phyloP scores from a whole-genome alignment of 139 green algal genomes.

The Chlorella sp. region DNA sequence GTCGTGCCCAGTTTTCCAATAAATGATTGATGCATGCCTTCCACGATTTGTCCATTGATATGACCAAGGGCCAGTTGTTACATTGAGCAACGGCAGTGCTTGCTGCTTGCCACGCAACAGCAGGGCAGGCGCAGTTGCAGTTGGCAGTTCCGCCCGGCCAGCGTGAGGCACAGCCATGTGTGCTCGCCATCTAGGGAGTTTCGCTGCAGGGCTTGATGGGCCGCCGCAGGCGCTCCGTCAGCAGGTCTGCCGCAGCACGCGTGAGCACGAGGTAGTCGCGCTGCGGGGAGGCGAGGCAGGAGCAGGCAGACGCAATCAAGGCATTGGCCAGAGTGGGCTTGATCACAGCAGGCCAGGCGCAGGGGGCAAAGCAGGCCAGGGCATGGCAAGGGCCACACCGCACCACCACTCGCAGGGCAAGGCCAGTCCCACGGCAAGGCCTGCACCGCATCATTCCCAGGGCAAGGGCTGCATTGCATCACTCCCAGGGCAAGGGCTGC shows the following conservation, averaged over 20 bases:
- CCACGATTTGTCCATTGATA: too few relatives aligned
- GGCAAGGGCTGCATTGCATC: background rate
- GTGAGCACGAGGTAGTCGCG: slow-evolving; percentile 86
- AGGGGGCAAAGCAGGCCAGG: background rate
- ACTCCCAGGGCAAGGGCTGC: background rate
- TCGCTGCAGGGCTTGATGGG: slow-evolving; percentile 44
- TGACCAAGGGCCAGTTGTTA: background rate
- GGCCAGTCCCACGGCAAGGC: background rate
- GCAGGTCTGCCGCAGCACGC: slow-evolving; percentile 47
- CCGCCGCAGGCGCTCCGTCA: slow-evolving; percentile 61
- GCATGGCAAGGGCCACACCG: background rate
- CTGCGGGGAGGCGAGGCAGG: slow-evolving; percentile 8
- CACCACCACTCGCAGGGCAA: background rate
- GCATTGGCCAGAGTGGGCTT: too few relatives aligned
- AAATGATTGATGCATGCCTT: too few relatives aligned
- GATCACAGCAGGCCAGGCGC: too few relatives aligned
- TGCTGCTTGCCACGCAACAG: background rate
- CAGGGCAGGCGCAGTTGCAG: background rate
- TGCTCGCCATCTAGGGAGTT: slow-evolving; percentile 32
- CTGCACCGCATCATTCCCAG: background rate
- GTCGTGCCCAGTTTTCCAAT: too few relatives aligned
- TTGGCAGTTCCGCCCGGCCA: background rate
- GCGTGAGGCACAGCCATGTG: background rate
- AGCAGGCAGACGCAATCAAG: too few relatives aligned
- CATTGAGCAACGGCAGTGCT: background rate